phyloP scores from a whole-genome alignment of 2,329 filamentous ascomycete genomes.

The Neonectria magnoliae region DNA sequence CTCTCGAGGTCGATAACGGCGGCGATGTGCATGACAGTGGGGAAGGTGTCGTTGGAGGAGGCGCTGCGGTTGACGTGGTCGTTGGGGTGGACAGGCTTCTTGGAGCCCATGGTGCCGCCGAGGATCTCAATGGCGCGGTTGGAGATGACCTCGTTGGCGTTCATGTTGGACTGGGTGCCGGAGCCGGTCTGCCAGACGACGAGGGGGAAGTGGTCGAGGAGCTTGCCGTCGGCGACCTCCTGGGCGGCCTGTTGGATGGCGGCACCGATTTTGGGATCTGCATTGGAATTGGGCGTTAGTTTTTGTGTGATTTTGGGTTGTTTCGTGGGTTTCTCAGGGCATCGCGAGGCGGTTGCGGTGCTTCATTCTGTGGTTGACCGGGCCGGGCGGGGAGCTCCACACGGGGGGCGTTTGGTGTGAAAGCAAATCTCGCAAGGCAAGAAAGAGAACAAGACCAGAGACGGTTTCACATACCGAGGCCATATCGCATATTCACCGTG shows the following conservation, averaged over 20 bases:
- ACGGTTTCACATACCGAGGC: conserved; percentile 70
- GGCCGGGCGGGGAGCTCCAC: neutral
- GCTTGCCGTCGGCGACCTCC: conserved; percentile 93
- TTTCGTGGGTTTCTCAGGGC: neutral
- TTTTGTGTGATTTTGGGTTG: neutral
- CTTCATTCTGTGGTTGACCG: neutral
- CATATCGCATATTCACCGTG: conserved; percentile 93
- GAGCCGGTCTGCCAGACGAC: conserved; percentile 99
- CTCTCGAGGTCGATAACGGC: conserved; percentile 93
- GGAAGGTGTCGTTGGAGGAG: conserved; percentile 99
- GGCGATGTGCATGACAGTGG: conserved; percentile 99
- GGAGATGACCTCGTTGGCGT: conserved; percentile 99
- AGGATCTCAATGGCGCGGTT: conserved; percentile 99
- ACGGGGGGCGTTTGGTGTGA: neutral
- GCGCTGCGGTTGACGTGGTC: conserved; percentile 99
- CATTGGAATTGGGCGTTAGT: conserved; percentile 2
- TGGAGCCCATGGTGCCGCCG: conserved; percentile 91
- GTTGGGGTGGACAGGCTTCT: conserved; percentile 99
- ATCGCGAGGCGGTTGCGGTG: neutral
- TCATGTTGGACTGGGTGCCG: conserved; percentile 99
- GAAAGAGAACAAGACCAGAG: neutral
- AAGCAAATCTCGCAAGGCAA: neutral
- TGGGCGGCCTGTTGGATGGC: conserved; percentile 94
- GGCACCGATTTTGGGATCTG: conserved; percentile 87
- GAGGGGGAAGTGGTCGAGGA: conserved; percentile 96